These are phyloP conservation scores for Sistotremastrum niveocremeum DNA, from an alignment of 768 basidiomycete species.

Conservation along the genomic window DNA sequence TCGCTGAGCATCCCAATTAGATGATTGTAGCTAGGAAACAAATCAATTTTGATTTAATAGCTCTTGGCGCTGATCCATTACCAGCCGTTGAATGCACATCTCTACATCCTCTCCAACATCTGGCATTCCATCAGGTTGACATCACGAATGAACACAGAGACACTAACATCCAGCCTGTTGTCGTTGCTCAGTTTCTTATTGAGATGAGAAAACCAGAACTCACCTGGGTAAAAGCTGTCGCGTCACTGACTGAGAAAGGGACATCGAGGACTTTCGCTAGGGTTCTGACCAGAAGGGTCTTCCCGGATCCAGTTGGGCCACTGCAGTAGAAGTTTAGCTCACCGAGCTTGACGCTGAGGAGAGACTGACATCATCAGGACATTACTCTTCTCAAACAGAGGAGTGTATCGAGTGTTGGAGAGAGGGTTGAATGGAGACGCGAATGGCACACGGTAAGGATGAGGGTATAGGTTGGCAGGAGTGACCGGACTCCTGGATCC, in stretches of 20 bases:
- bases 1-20: constrained; percentile 75
- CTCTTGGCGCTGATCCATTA: constrained; percentile 14
- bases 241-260: constrained; percentile 88
- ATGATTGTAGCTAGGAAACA: constrained; percentile 58
- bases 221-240: constrained; percentile 88
- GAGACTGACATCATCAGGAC: constrained; percentile 71
- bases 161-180: constrained; percentile 57
- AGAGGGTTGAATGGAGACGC: constrained; percentile 18
- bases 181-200: background rate
- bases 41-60: background rate
- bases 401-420: constrained; percentile 27
- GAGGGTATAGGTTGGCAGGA: constrained; percentile 50
- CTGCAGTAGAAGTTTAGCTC: constrained; percentile 20
- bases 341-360: constrained; percentile 12
- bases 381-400: constrained; percentile 89
- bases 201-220: constrained; percentile 8
- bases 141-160: background rate
- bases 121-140: constrained; percentile 17
- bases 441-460: constrained; percentile 25
- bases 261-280: constrained; percentile 86
- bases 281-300: constrained; percentile 82
- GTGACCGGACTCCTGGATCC: no score
- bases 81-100: constrained; percentile 75
- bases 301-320: constrained; percentile 83
- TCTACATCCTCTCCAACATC: constrained; percentile 98